Evolutionary conservation across 139 green algal species (phyloP), one percentile per base, ranked within the genome.

Genomic region (Pycnococcus provasolii): DNA sequence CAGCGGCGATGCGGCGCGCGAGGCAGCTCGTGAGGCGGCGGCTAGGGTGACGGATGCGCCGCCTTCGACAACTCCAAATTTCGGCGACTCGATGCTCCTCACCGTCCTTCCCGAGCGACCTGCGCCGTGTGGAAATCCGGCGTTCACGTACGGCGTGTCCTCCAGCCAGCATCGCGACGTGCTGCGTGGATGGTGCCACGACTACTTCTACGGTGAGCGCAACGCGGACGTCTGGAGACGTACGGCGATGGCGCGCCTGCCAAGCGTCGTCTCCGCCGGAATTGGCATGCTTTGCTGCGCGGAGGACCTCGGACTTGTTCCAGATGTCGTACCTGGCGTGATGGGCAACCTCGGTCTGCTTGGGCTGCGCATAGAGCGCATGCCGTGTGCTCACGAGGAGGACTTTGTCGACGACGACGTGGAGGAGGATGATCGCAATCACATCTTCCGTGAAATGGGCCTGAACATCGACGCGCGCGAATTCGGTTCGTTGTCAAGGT

Each of bases 251-350:
- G 70, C 70, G 54, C 95, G 26, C 26, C 26, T 26, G 26, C 26
- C 26, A 26, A 26, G 26, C 26, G 26, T 26, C 26, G 26, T 55
- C 11, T 55, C 11, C 50, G 50, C 11, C 60, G 74, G 86, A 40
- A 91, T 77, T 0, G 73, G 90, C 71, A 97, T 96, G 91, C 84
- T 97, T 45, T 85, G 96, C 50, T 98, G 88, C 76, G 91, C 89
- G 0, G 90, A 96, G 81, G 90, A 96, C 66, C 77, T 96, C 60
- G 90, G 90, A 26, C 87, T 97, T 67, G 83, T 96, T 37, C 90
- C 92, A 1, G 63, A 76, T 5, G 96, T 90, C 73, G 86, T 97
- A 64, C 89, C 87, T 50, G 87, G 88, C 8, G 77, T 83, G 51
- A 48, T 84, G 42, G 73, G 83, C 53, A 85, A 94, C 64, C 81